These are phyloP conservation scores for Terfezia claveryi DNA, from an alignment of 495 filamentous ascomycete species.

Conservation along the genomic window DNA sequence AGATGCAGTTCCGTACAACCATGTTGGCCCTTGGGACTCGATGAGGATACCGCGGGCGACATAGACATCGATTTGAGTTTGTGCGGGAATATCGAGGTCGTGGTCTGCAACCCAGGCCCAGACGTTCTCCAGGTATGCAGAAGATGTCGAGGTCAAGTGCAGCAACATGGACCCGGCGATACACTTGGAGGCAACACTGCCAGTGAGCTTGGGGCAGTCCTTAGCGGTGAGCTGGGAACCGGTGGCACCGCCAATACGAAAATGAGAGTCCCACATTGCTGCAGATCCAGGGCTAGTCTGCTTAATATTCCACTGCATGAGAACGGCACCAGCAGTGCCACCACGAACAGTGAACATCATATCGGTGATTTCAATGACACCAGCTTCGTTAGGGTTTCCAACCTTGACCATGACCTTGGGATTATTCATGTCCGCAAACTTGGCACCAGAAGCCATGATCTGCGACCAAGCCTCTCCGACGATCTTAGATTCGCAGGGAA, in stretches of 20 bases:
- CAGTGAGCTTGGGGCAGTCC: conserved; percentile 20
- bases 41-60: conserved; percentile 46
- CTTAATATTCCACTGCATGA: conserved; percentile 52
- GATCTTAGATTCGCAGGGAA: background rate
- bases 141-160: conserved; percentile 27
- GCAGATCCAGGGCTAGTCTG: conserved; percentile 31
- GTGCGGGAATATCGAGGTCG: conserved; percentile 34
- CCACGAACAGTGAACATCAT: conserved; percentile 40
- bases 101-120: conserved; percentile 38
- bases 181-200: conserved; percentile 23
- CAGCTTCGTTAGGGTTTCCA: conserved; percentile 31
- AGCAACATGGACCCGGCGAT: conserved; percentile 30
- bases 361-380: conserved; percentile 30
- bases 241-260: conserved; percentile 36
- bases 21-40: conserved; percentile 30
- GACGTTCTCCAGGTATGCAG: conserved; percentile 36
- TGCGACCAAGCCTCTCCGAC: conserved; percentile 27
- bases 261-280: conserved; percentile 33
- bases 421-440: conserved; percentile 37
- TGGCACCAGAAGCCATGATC: conserved; percentile 39
- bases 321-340: conserved; percentile 41
- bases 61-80: conserved; percentile 49
- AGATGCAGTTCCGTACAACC: conserved; percentile 47
- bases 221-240: conserved; percentile 21
- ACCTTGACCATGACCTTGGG: conserved; percentile 44